phyloP scores from a whole-genome alignment of 352 stramenopile species.

The Nothophytophthora sp. region DNA sequence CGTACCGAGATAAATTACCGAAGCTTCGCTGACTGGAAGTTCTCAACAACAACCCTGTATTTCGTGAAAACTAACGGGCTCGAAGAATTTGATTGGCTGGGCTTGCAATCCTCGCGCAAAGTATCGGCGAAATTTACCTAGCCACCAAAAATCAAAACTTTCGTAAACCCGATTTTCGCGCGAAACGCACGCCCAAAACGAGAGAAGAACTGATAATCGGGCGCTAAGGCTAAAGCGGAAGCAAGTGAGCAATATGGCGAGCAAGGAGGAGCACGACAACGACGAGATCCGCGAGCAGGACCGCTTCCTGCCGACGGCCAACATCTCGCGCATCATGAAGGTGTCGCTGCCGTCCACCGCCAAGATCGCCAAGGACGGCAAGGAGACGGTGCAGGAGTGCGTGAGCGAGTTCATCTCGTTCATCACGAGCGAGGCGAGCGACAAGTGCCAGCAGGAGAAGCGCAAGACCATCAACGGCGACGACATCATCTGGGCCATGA shows the following conservation, averaged over 20 bases:
- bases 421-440: conserved; percentile 98
- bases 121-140: too few relatives aligned
- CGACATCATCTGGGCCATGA: conserved; percentile 99
- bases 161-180: conserved; percentile 10
- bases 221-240: too few relatives aligned
- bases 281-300: conserved; percentile 96
- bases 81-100: background rate
- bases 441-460: conserved; percentile 99
- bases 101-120: background rate
- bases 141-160: too few relatives aligned
- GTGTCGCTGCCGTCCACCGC: conserved; percentile 97
- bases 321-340: conserved; percentile 99
- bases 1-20: too few relatives aligned
- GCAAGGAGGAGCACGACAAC: conserved; percentile 86
- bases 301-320: conserved; percentile 98
- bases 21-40: too few relatives aligned
- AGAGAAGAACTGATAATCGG: too few relatives aligned
- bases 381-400: conserved; percentile 99
- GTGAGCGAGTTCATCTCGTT: conserved; percentile 99
- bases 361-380: conserved; percentile 99
- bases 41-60: too few relatives aligned
- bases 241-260: conserved; percentile 49
- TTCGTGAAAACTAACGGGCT: too few relatives aligned
- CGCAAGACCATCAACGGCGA: conserved; percentile 99
- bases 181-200: conserved; percentile 14